phyloP scores from a whole-genome alignment of 495 filamentous ascomycete species.

The Penicillium bialowiezense region DNA sequence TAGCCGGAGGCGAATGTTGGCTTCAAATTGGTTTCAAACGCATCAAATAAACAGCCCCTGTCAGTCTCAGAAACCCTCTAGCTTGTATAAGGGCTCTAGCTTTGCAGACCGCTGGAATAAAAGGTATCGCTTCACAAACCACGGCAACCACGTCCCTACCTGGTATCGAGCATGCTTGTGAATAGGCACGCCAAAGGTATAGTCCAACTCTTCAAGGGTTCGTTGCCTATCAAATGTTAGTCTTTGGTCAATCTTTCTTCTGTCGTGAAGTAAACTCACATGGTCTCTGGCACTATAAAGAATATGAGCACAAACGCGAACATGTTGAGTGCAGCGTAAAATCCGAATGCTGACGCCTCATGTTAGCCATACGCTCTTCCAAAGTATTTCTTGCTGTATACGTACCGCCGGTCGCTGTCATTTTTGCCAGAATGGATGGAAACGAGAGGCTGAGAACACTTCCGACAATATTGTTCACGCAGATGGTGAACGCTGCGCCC shows the following conservation, averaged over 20 bases:
- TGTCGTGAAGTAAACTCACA: constrained; percentile 3
- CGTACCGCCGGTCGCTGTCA: constrained; percentile 67
- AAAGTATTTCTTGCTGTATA: too few species aligned
- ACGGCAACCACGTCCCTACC: constrained; percentile 56
- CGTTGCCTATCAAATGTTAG: constrained; percentile 53
- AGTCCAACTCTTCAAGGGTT: constrained; percentile 77
- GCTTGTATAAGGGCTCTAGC: constrained; percentile 62
- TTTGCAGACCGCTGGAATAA: constrained; percentile 53
- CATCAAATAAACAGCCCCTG: not conserved
- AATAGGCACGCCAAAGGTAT: constrained; percentile 70
- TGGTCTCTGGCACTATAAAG: constrained; percentile 69
- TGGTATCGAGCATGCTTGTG: constrained; percentile 61
- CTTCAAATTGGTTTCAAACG: too few species aligned
- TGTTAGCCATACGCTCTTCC: too few species aligned
- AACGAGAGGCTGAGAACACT: constrained; percentile 39
- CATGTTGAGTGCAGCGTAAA: constrained; percentile 58
- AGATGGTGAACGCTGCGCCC: constrained; percentile 8
- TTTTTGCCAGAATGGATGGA: constrained; percentile 68
- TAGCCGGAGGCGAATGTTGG: not conserved
- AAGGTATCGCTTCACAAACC: constrained; percentile 61
- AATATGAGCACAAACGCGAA: constrained; percentile 69
- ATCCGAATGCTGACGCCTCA: constrained; percentile 48
- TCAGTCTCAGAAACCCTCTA: constrained; percentile 33
- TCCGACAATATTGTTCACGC: constrained; percentile 13
- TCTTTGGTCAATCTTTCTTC: not conserved